A percentile compares a stretch with the other conserved stretches of the same genome.
These are phyloP conservation scores for Lentinula edodes DNA, from an alignment of 768 basidiomycete genomes.

Conservation along the genomic window DNA sequence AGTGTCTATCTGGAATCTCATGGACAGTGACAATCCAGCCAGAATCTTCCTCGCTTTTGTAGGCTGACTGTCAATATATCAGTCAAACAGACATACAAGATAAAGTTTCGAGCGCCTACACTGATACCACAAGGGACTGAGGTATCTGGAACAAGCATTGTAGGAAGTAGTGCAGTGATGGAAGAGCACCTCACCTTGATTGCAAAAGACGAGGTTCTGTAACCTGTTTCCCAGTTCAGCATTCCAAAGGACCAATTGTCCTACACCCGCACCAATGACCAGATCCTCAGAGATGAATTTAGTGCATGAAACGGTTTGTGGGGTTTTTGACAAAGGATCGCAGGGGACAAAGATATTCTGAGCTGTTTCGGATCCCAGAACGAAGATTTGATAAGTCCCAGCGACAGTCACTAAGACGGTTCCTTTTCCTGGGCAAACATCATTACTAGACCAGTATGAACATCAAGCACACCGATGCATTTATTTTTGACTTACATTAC, in stretches of 20 bases:
- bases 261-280: neutral
- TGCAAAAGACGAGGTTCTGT: neutral
- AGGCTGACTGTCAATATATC: too few relatives aligned
- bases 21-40: too few relatives aligned
- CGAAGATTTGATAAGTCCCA: neutral
- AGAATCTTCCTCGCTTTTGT: too few relatives aligned
- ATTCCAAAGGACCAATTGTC: neutral
- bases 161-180: too few relatives aligned
- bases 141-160: neutral
- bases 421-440: neutral
- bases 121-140: too few relatives aligned
- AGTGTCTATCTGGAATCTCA: too few relatives aligned
- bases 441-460: neutral
- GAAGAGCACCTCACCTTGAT: neutral
- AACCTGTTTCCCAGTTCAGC: neutral
- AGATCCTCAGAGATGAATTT: neutral
- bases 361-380: neutral
- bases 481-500: neutral
- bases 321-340: neutral
- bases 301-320: neutral
- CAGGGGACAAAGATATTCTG: neutral
- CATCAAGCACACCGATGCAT: neutral
- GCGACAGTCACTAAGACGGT: neutral
- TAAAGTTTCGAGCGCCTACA: too few relatives aligned
- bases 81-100: too few relatives aligned